Evolutionary conservation across 1,139 yeast genomes (phyloP), one percentile per base, ranked within the genome.

Genomic region (Blastobotrys apis): DNA sequence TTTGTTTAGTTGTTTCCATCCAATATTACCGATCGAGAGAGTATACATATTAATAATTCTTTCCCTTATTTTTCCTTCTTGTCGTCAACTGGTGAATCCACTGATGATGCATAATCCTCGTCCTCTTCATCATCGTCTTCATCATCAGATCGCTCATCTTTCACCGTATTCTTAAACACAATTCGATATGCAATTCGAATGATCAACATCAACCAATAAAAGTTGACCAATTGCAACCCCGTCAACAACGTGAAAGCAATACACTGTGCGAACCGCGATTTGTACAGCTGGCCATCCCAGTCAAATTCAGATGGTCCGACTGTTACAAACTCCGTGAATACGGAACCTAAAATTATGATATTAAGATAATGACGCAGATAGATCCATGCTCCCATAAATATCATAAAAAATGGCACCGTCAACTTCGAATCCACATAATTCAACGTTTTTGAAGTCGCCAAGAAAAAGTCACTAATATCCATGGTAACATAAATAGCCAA

Each of bases 271-370:
- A 94, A 85, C 82, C 86, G 87, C 68, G 97, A 92, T 67, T 94
- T 92, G 72, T 90, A 92, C 65, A 90, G 96, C 63, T 88, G 92
- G 26, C 94, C 81, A n/a, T 75, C 86, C 81, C 90, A 92, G 69
- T 87, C 80, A 56, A 94, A 73, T 46, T 75, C 75, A 68, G 74
- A 88, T 50, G 81, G 81, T 38, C 97, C 97, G 29, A 86, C 87
- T 2, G 94, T 78, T 53, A 73, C 75, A 67, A 85, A 92, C 63
- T 88, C 95, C 21, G 97, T 88, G 44, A 84, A 70, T 27, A 92
- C 82, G 1, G 97, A 88, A 84, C 86, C 86, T 55, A 92, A 73
- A 51, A 92, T 84, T 58, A 71, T 77, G 51, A 90, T 59, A 65
- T 90, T 92, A 53, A 88, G 66, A 63, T 79, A 86, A 62, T 92